Evolutionary conservation across 2,329 filamentous ascomycete species (phyloP).

Genomic region (Aspergillus chevalieri): DNA sequence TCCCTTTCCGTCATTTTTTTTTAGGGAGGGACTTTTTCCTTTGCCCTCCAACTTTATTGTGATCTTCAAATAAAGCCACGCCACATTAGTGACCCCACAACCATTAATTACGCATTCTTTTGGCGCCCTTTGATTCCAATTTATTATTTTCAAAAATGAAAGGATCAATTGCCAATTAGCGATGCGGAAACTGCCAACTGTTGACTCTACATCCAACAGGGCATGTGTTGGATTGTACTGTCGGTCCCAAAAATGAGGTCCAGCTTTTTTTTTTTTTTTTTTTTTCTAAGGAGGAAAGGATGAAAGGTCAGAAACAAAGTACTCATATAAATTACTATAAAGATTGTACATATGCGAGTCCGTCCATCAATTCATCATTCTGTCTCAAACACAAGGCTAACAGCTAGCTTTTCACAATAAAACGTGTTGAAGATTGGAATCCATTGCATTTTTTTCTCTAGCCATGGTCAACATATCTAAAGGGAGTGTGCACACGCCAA

Average conservation of each 20-base stretch:
- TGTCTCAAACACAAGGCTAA: neutral
- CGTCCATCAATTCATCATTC: neutral
- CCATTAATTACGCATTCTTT: no score
- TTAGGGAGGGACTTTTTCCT: neutral
- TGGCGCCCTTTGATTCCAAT: no score
- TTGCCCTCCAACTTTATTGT: neutral
- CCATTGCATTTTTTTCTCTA: neutral
- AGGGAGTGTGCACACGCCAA: neutral
- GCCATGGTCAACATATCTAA: neutral
- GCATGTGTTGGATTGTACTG: no score
- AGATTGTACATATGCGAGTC: neutral
- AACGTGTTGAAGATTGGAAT: neutral
- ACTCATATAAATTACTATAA: neutral
- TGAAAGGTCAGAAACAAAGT: no score
- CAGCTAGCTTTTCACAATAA: neutral
- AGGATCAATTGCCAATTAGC: no score
- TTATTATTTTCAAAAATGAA: no score
- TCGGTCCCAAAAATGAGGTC: no score
- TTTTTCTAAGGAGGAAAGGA: neutral
- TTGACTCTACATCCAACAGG: no score
- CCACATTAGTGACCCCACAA: neutral
- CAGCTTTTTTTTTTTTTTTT: no score
- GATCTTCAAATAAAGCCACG: neutral
- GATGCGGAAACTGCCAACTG: no score
- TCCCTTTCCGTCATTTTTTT: neutral